Conservation (phyloP, 2,329 filamentous ascomycete species). For the Hypoxylon sp. region DNA sequence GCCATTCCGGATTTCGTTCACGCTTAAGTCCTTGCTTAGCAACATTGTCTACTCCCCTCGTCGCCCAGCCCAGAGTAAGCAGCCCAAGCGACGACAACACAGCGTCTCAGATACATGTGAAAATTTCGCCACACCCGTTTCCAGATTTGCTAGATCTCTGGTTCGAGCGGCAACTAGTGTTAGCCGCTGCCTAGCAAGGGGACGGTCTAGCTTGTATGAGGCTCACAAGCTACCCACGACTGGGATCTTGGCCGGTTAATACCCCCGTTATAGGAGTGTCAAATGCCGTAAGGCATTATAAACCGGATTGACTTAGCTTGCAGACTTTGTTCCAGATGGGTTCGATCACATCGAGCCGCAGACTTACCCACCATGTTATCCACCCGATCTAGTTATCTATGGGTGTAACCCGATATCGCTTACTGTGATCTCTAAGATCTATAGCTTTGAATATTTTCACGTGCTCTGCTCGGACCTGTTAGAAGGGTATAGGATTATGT, state of each 20-base stretch:
- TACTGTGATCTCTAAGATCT: constrained; percentile 11
- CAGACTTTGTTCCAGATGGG: constrained; percentile 1
- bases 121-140: constrained; percentile 24
- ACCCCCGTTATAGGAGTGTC: constrained; percentile 9
- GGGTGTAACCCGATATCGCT: constrained; percentile 22
- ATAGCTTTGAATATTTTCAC: background rate
- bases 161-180: constrained; percentile 36
- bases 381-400: constrained; percentile 9
- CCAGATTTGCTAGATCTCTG: constrained; percentile 23
- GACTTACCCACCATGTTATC: background rate
- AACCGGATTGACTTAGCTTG: constrained; percentile 3
- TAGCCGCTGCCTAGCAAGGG: constrained; percentile 31
- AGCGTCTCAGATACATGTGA: constrained; percentile 28
- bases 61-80: constrained; percentile 40
- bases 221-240: constrained; percentile 26
- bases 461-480: constrained; percentile 9
- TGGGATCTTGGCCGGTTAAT: constrained; percentile 7
- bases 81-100: constrained; percentile 25
- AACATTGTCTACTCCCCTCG: constrained; percentile 13
- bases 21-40: constrained; percentile 11
- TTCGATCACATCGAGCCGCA: constrained; percentile 8
- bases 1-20: constrained; percentile 16
- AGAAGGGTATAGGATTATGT: constrained; percentile 4
- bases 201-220: constrained; percentile 28
- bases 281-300: constrained; percentile 24